phyloP scores from a whole-genome alignment of 2,329 filamentous ascomycete species.

The Thielaviopsis musarum region DNA sequence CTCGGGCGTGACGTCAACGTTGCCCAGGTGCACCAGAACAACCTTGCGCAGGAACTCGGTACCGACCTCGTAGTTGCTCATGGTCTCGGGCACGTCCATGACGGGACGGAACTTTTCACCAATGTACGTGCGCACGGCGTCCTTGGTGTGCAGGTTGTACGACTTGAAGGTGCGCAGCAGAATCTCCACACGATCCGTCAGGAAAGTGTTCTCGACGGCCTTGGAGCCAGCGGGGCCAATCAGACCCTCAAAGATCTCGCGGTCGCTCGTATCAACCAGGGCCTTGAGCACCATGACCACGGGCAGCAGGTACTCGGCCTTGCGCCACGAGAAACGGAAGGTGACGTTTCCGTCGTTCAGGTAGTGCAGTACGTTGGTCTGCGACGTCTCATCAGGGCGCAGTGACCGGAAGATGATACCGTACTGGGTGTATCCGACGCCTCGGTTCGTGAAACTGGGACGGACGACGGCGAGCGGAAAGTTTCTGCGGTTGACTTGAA shows the following conservation, averaged over 20 bases:
- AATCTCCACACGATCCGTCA: constrained; percentile 86
- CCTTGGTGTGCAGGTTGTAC: constrained; percentile 68
- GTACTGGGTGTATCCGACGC: constrained; percentile 70
- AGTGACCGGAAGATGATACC: constrained; percentile 87
- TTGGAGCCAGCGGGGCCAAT: constrained; percentile 63
- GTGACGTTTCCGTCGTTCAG: constrained; percentile 90
- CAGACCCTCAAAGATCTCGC: constrained; percentile 88
- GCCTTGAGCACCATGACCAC: constrained; percentile 96
- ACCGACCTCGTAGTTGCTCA: constrained; percentile 77
- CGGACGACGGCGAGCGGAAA: constrained; percentile 90
- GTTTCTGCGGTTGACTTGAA: constrained; percentile 80
- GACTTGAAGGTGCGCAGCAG: constrained; percentile 84
- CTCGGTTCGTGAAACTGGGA: constrained; percentile 76
- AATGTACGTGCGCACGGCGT: constrained; percentile 69
- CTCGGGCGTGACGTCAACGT: constrained; percentile 62
- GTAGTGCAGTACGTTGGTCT: constrained; percentile 95
- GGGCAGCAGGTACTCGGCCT: constrained; percentile 90
- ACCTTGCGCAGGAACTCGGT: constrained; percentile 82
- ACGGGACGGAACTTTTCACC: constrained; percentile 85
- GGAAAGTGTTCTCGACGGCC: constrained; percentile 72
- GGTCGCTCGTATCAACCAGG: constrained; percentile 85
- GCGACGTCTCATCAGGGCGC: constrained; percentile 91
- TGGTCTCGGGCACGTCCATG: constrained; percentile 64
- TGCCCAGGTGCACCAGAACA: constrained; percentile 81
- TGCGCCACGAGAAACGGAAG: constrained; percentile 94